Evolutionary conservation across 805 yeast species (phyloP).

Genomic region (Ogataea naganishii): DNA sequence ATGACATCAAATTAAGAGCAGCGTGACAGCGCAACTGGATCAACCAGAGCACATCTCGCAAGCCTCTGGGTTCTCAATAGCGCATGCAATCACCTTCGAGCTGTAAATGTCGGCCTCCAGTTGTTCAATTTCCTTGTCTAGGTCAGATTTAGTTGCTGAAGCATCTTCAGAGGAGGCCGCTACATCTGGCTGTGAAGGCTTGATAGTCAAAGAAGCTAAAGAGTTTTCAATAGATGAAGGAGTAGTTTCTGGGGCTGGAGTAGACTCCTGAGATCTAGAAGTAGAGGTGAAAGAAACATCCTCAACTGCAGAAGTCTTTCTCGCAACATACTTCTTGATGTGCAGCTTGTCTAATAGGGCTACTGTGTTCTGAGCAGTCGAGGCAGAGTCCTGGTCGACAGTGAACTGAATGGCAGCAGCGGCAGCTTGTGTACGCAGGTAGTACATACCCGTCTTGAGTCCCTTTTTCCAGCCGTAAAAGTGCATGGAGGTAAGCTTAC

Average conservation of each 20-base stretch:
- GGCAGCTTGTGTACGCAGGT: constrained; percentile 96
- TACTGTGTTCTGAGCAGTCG: constrained; percentile 17
- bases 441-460: constrained; percentile 98
- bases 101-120: constrained; percentile 78
- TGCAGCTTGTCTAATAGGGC: constrained; percentile 22
- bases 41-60: constrained; percentile 99
- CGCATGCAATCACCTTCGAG: constrained; percentile 92
- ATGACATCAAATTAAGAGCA: too few species aligned
- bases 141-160: constrained; percentile 9
- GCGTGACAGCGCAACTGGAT: too few species aligned
- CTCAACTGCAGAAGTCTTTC: constrained; percentile 18
- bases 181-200: constrained; percentile 7
- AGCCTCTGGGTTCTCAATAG: constrained; percentile 93
- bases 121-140: constrained; percentile 19
- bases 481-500: constrained; percentile 95
- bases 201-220: constrained; percentile 35
- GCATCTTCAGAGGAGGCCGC: constrained; percentile 3
- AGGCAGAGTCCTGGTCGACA: constrained; percentile 42
- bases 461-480: constrained; percentile 99
- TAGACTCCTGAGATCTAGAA: constrained; percentile 28
- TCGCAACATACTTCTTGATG: constrained; percentile 25
- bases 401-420: constrained; percentile 96
- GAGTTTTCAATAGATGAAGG: constrained; percentile 34
- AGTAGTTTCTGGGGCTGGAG: constrained; percentile 37
- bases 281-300: constrained; percentile 23